A percentile compares a stretch with the other conserved stretches of the same genome.
These are phyloP conservation scores for Colletotrichum graminicola DNA, from an alignment of 2,329 filamentous ascomycete species.

Conservation along the genomic window DNA sequence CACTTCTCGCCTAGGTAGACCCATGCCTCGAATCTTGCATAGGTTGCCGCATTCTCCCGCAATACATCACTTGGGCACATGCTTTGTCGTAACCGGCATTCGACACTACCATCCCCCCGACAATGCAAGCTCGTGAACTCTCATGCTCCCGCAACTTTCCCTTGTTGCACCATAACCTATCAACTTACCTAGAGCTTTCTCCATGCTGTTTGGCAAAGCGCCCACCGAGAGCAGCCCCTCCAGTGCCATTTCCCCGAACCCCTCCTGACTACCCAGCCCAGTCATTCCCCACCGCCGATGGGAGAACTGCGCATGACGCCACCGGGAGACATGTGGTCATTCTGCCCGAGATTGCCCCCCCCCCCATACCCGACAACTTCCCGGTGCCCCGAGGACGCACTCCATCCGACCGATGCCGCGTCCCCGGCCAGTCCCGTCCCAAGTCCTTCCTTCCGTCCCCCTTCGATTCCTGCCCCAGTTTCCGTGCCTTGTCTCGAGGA, in stretches of 20 bases:
- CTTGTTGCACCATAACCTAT: neutral
- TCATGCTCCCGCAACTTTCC: constrained; percentile 9
- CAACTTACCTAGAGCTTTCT: constrained; percentile 1
- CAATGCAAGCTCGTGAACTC: constrained; percentile 13
- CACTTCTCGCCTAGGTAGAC: neutral
- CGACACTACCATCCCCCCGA: constrained; percentile 7
- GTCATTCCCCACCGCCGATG: neutral
- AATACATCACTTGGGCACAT: constrained; percentile 16
- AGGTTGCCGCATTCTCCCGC: neutral
- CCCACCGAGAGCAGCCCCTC: neutral
- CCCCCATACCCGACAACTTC: constrained; percentile 25
- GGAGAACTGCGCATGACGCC: constrained; percentile 3
- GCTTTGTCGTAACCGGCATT: constrained; percentile 2
- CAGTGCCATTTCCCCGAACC: constrained; percentile 28
- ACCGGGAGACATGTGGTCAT: constrained; percentile 4
- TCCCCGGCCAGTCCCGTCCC: neutral
- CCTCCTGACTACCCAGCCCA: constrained; percentile 14
- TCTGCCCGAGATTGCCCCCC: constrained; percentile 11
- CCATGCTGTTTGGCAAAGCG: neutral
- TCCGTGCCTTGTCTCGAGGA: constrained; percentile 30
- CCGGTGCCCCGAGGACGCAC: constrained; percentile 27
- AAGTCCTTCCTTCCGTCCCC: neutral
- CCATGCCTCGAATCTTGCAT: neutral
- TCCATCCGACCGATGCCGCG: constrained; percentile 30
- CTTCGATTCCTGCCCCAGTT: constrained; percentile 20